Evolutionary conservation across 129 eudicot genomes (phyloP), one percentile per base, ranked within the genome.

Genomic region (Dittrichia graveolens): DNA sequence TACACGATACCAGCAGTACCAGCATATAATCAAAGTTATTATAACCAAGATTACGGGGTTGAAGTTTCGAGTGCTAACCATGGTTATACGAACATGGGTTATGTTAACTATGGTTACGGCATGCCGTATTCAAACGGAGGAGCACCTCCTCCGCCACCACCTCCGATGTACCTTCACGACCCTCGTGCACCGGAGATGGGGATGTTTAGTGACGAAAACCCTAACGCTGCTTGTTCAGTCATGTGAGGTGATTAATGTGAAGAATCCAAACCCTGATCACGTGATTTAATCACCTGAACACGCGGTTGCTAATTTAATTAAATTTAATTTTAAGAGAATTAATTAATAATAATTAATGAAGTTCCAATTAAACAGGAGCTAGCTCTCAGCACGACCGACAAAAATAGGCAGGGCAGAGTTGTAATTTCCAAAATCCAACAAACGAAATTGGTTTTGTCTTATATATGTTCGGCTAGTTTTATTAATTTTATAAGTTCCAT

Each of bases 181-280:
- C 13, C 81, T 10, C 57, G 76, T 52, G 48, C 41, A 7, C 67
- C 68, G 5, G 77, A 80, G 12, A 71, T 65, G 2, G 80, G 77
- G 56, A 85, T 88, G 88, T 89, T 89, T 8, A 89, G 91, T 38
- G 96, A 89, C 46, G 96, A 89, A 58, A 83, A 89, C 53, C 96
- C 96, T 4, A 89, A 89, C 15, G 96, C 80, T 43, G 86, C 80
- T 2, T 89, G 96, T 75, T 83, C 83, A 2, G 69, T 89, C 60
- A 89, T 89, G 96, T 89, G 80, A 82, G 39, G 8, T 16, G 35
- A 37, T 8, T 53, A 55, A 5, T 14, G 24, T 9, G 45, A 42
- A 55, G 41, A 38, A 65, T 41, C 10, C 1, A 24, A 63, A 49
- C 69, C 62, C 42, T 19, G 44, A 62, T 49, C 19, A 11, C 19